Conservation (phyloP, 495 filamentous ascomycete species). For the Jackrogersella minutella region DNA sequence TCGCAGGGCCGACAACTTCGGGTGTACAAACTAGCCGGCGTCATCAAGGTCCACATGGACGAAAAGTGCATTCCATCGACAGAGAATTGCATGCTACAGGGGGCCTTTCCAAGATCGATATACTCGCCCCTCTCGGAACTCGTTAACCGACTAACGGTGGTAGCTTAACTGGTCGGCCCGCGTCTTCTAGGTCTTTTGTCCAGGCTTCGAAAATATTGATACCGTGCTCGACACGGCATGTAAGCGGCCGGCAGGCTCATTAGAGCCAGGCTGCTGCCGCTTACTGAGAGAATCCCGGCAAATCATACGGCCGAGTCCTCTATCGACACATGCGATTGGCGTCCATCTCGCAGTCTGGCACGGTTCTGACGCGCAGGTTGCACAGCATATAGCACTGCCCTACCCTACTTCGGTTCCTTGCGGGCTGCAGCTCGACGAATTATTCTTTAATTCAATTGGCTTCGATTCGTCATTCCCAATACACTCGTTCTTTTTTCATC, state of each 20-base stretch:
- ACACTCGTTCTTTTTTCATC: slow-evolving; percentile 1
- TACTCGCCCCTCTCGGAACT: background rate
- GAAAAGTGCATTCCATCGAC: background rate
- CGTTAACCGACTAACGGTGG: background rate
- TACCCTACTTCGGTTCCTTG: background rate
- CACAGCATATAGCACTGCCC: slow-evolving; percentile 21
- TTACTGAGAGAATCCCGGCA: slow-evolving; percentile 15
- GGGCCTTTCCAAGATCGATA: background rate
- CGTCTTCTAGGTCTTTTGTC: background rate
- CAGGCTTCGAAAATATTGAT: background rate
- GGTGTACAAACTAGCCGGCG: background rate
- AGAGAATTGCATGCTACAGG: background rate
- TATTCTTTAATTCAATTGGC: background rate
- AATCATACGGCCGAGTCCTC: slow-evolving; percentile 3
- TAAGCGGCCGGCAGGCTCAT: background rate
- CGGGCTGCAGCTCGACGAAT: slow-evolving; percentile 10
- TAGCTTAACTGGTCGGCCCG: slow-evolving; percentile 4
- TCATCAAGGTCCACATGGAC: slow-evolving; percentile 4
- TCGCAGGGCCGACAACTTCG: background rate
- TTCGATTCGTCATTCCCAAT: slow-evolving; percentile 11
- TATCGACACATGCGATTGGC: slow-evolving; percentile 18
- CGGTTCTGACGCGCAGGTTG: slow-evolving; percentile 31
- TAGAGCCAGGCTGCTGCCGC: background rate
- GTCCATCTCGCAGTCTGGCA: slow-evolving; percentile 13
- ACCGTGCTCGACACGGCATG: background rate